A percentile compares a stretch with the other conserved stretches of the same genome.
Conservation (phyloP, 179 eudicot genomes). For the Beta macrorhiza region DNA sequence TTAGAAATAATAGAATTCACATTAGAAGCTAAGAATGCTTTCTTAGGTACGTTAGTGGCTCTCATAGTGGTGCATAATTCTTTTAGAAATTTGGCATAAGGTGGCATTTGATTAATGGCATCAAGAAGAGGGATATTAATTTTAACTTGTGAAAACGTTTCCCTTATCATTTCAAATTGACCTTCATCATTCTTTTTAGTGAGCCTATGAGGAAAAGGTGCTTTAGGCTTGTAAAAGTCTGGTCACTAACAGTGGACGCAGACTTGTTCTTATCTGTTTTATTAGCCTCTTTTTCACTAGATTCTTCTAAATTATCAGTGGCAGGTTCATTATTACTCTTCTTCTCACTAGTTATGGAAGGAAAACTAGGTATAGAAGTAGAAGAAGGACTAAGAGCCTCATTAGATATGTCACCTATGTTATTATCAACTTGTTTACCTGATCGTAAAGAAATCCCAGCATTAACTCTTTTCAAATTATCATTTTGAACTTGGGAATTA, state of each 20-base stretch:
- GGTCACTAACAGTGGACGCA: neutral
- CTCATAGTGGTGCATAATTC: constrained; percentile 19
- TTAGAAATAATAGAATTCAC: neutral
- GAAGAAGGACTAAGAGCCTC: too few relatives aligned
- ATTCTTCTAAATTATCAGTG: too few relatives aligned
- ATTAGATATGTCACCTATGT: neutral
- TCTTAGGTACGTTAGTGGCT: constrained; percentile 6
- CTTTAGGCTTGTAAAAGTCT: neutral
- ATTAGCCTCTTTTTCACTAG: too few relatives aligned
- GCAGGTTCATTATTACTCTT: too few relatives aligned
- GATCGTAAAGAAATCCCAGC: neutral
- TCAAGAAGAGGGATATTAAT: neutral
- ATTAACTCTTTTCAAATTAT: neutral
- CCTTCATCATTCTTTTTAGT: neutral
- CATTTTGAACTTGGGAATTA: neutral
- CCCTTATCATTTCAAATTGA: neutral
- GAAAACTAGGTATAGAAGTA: neutral
- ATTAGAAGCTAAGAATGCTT: constrained; percentile 5
- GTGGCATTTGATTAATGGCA: constrained; percentile 10
- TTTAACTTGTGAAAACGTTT: constrained; percentile 11
- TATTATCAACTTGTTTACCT: neutral
- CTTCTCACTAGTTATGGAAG: neutral
- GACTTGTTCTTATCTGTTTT: too few relatives aligned
- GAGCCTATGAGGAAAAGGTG: constrained; percentile 9
- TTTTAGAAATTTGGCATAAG: neutral